Evolutionary conservation across 31 red algal genomes (phyloP).

Genomic region (Asparagopsis taxiformis): DNA sequence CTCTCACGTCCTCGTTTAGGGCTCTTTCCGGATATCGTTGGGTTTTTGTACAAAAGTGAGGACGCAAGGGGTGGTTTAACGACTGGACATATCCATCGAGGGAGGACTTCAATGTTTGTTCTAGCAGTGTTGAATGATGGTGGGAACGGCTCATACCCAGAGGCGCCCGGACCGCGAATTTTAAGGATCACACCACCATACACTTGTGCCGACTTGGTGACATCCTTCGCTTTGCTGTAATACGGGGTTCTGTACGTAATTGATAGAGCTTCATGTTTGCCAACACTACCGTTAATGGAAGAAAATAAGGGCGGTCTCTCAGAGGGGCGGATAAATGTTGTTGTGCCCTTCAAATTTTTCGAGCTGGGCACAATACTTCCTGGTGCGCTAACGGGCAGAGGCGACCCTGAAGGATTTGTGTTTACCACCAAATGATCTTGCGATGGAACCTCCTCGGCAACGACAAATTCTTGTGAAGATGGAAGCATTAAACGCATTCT

Average conservation of each 20-base stretch:
- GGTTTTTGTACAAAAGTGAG: not conserved
- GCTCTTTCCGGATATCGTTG: not conserved
- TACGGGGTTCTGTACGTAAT: slow-evolving; percentile 32
- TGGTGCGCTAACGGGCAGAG: not conserved
- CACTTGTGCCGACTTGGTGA: not conserved
- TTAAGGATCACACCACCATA: slow-evolving; percentile 15
- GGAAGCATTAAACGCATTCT: not conserved
- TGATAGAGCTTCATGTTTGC: slow-evolving; percentile 1
- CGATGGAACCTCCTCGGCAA: not conserved
- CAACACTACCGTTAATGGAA: not conserved
- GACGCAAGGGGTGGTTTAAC: slow-evolving; percentile 8
- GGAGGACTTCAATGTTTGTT: slow-evolving; percentile 14
- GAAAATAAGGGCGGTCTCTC: not conserved
- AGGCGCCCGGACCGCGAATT: slow-evolving; percentile 10
- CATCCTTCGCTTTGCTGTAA: slow-evolving; percentile 22
- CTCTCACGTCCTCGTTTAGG: not conserved
- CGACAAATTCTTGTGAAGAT: not conserved
- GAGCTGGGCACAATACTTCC: not conserved
- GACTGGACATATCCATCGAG: slow-evolving; percentile 14
- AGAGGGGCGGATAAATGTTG: not conserved
- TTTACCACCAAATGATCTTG: not conserved
- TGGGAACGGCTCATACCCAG: slow-evolving; percentile 18
- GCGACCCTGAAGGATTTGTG: not conserved
- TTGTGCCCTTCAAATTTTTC: not conserved
- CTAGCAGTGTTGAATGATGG: not conserved